Base-by-base conservation (phyloP, 2,329 filamentous ascomycete species). In the Orbilia quercus region DNA sequence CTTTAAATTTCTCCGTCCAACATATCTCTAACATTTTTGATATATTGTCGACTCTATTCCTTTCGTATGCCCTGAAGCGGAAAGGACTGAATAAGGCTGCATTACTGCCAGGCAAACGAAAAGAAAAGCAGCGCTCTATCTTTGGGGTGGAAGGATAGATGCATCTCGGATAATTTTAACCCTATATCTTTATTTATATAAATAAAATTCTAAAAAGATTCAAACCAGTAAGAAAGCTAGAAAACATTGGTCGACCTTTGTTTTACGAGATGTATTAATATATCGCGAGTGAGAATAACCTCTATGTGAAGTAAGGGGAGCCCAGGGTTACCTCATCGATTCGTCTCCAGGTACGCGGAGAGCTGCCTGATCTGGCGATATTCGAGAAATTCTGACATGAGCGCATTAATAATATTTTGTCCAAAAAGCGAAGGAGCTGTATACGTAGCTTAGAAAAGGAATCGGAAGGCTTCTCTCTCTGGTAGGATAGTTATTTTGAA, bases 311-410 rank as follows among this genome's bases (percentile, higher is more conserved):
- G 36, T 14, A 14, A 14, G 36, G 28, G 9, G 28, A 9, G 28
- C 9, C 28, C 28, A 31, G 28, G 28, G 28, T 31, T 31, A 14
- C 31, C 12, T 34, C 23, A 6, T 16, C 16, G 7, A 20, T 20
- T 53, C 48, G 48, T 53, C 48, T 34, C 48, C 48, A 53, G 4
- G 48, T 42, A 22, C 31, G 40, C 23, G 42, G 25, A 28, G 51
- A 45, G 51, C 53, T 67, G 31, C 53, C 48, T 59, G 31, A 44
- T 59, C 22, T 9, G 53, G 45, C 22, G 53, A 45, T n/a, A 22
- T 67, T 67, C 63, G 53, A 67, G 63, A 67, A 59, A 57, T 50
- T 31, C n/a, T 23, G 28, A 42, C 16, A n/a, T 28, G n/a, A n/a
- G 51, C 12, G 36, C 44, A 50, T 51, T 25, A 18, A 45, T 20